Conservation (phyloP, 1,284 basidiomycete species). For the Naganishia sp. region DNA sequence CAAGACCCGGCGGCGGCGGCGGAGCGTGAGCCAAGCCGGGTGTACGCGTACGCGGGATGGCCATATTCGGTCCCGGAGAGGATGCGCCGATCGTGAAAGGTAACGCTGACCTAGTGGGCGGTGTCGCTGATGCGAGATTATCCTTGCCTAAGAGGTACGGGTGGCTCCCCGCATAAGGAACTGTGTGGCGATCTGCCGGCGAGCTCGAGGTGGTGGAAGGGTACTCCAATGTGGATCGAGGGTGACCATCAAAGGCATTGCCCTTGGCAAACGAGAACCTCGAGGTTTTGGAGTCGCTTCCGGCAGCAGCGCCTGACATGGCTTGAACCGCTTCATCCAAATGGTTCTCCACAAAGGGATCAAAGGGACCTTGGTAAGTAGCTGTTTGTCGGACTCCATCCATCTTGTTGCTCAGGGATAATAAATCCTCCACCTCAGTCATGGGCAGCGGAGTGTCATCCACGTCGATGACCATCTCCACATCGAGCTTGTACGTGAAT, state of each 20-base stretch:
- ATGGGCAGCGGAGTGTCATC: slow-evolving; percentile 25
- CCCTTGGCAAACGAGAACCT: slow-evolving; percentile 34
- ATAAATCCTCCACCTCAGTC: slow-evolving; percentile 31
- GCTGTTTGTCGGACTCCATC: slow-evolving; percentile 27
- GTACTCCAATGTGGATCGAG: slow-evolving; percentile 10
- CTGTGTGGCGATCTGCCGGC: slow-evolving; percentile 15
- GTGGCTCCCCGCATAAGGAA: background rate
- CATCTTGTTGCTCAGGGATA: slow-evolving; percentile 30
- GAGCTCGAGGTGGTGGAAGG: slow-evolving; percentile 16
- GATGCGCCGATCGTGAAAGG: slow-evolving; percentile 24
- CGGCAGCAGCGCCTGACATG: slow-evolving; percentile 15
- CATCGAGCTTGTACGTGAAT: slow-evolving; percentile 68
- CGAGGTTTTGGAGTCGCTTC: slow-evolving; percentile 26
- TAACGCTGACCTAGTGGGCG: slow-evolving; percentile 22
- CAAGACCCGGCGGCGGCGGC: slow-evolving; percentile 30
- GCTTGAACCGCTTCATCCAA: slow-evolving; percentile 54
- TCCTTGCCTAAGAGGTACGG: slow-evolving; percentile 21
- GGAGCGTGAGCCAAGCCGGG: slow-evolving; percentile 25
- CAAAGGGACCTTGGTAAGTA: slow-evolving; percentile 49
- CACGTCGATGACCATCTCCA: slow-evolving; percentile 57
- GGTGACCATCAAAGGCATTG: slow-evolving; percentile 7
- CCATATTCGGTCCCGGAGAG: slow-evolving; percentile 12
- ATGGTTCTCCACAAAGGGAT: slow-evolving; percentile 37
- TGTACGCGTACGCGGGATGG: slow-evolving; percentile 19
- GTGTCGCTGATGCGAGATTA: slow-evolving; percentile 12